A percentile compares a stretch with the other conserved stretches of the same genome.
These are phyloP conservation scores for Umbelopsis sp. DNA, from an alignment of 192 early-diverging fungal genomes.

Conservation along the genomic window DNA sequence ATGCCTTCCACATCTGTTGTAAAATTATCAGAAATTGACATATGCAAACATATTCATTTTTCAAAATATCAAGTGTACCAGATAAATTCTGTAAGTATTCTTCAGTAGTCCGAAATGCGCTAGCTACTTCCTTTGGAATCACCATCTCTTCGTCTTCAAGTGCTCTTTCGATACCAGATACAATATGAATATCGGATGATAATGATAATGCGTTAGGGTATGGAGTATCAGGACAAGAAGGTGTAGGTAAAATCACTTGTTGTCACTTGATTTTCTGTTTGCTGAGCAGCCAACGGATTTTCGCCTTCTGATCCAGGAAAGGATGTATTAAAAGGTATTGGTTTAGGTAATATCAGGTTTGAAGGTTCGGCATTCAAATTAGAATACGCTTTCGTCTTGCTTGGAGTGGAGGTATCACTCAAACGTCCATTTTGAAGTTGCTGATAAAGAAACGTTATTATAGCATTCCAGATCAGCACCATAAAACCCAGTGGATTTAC, in stretches of 20 bases:
- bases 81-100: not conserved
- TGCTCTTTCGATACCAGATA: not conserved
- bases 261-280: no score
- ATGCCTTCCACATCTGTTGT: not conserved
- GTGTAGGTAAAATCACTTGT: not conserved
- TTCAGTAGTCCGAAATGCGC: not conserved
- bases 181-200: no score
- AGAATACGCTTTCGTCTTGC: no score
- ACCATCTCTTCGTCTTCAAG: not conserved
- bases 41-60: not conserved
- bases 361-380: no score
- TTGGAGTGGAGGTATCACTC: no score
- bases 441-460: not conserved
- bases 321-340: no score
- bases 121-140: not conserved
- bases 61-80: not conserved
- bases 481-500: conserved; percentile 17
- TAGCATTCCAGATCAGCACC: not conserved
- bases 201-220: not conserved
- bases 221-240: not conserved
- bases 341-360: not conserved
- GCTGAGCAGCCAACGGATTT: no score
- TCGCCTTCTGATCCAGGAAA: no score
- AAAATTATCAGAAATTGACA: not conserved
- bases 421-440: not conserved